Base-by-base conservation (phyloP, 2,329 filamentous ascomycete species). In the Fusarium caatingaense region DNA sequence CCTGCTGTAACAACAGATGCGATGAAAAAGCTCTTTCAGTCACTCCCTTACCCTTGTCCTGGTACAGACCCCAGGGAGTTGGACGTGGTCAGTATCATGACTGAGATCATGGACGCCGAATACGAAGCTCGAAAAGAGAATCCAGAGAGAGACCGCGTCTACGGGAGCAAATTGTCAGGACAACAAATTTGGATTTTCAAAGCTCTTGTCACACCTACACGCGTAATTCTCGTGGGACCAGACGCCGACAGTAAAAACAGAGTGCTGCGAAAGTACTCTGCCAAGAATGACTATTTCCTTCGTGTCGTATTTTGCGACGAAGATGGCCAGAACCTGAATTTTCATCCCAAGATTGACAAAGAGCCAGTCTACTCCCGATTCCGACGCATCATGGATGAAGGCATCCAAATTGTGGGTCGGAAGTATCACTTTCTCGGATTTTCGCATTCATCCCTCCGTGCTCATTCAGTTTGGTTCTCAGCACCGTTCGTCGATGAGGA, bases 261-360 rank as follows among this genome's bases (percentile, higher is more conserved):
- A 7, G 87, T 94, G 5, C 80, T 94, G 18, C 87, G 92, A n/a
- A 87, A 88, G 67, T 93, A 89, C 67, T 77, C 84, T 1, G 73
- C 85, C 0, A 82, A 89, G 58, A 85, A 85, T 3, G 87, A 92
- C 47, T 84, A 86, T 70, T 94, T 94, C 70, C 74, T 93, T 1
- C 86, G 93, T 1, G 91, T 94, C 0, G 85, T 88, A 9, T 94
- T 96, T 72, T 85, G 85, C 30, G 93, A 96, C 48, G 93, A 97
- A 75, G 87, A 92, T 72, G 91, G 91, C 0, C 83, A 89, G 25
- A 85, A 87, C 20, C 76, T 96, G 0, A 83, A 81, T 20, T 89
- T 88, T 76, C 89, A 89, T 60, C 77, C 85, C 3, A 81, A 78
- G 8, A 76, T 86, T 1, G 77, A 77, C 23, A 79, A 82, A 58